These are phyloP conservation scores for Fusarium robinianum DNA, from an alignment of 2,329 filamentous ascomycete species.

Conservation along the genomic window DNA sequence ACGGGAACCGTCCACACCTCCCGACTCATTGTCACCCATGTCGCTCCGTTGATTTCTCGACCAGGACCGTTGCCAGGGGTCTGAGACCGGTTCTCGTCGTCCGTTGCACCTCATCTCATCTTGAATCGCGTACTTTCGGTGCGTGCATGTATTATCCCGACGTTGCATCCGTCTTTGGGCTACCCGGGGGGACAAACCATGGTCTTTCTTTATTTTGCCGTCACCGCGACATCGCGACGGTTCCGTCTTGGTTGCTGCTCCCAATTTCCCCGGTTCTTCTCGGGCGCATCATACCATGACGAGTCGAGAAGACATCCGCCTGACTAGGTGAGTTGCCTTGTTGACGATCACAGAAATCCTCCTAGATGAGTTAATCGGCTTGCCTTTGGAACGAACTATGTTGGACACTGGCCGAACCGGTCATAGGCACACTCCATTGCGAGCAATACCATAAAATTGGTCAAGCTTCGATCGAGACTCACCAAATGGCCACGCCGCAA, in stretches of 20 bases:
- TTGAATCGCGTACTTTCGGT: conserved; percentile 8
- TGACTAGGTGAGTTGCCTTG: too few relatives aligned
- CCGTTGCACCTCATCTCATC: conserved; percentile 30
- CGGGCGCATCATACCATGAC: neutral
- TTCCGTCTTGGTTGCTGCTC: conserved; percentile 7
- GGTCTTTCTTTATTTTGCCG: conserved; percentile 10
- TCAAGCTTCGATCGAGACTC: too few relatives aligned
- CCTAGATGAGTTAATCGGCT: too few relatives aligned
- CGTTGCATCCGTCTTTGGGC: conserved; percentile 18
- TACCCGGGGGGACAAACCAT: conserved; percentile 11
- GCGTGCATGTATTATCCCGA: conserved; percentile 16
- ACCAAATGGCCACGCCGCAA: too few relatives aligned
- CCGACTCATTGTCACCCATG: neutral
- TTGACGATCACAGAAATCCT: too few relatives aligned
- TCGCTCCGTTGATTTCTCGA: neutral
- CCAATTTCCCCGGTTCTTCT: conserved; percentile 2
- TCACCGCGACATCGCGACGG: conserved; percentile 13
- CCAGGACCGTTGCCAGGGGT: conserved; percentile 18
- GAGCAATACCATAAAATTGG: too few relatives aligned
- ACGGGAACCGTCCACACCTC: conserved; percentile 8
- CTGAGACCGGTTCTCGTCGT: conserved; percentile 24
- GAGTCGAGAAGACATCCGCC: too few relatives aligned
- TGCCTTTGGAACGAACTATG: too few relatives aligned
- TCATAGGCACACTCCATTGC: too few relatives aligned
- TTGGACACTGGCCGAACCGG: too few relatives aligned